Base-by-base conservation (phyloP, 495 filamentous ascomycete genomes). In the Aspergillus cavernicola region DNA sequence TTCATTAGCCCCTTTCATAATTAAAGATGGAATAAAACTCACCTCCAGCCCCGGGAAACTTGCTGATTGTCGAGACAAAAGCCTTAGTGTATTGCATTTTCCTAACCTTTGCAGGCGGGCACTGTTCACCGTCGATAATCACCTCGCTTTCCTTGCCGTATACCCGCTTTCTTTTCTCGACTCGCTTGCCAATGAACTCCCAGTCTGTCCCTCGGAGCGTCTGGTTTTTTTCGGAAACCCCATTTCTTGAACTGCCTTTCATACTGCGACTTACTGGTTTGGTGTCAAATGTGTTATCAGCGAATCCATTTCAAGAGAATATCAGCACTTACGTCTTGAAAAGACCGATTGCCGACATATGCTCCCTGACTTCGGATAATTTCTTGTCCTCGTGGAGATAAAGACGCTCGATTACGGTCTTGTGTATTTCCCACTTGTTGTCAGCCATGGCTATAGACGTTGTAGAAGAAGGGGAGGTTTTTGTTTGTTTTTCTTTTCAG, bases 351-450 rank as follows among this genome's bases (percentile, higher is more conserved):
- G 61, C 52, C 37, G 66, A 44, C 74, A 75, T 74, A 50, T 67
- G 38, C 24, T 63, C 58, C 66, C 69, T 75, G 4, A 73, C 69
- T 37, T 72, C 63, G 24, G 61, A 60, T 31, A 77, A 60, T 8
- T 66, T 66, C 55, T 56, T 62, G 16, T 71, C 66, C 48, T 74
- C 61, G 41, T 71, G 60, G 36, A 69, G 60, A 43, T 77, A 69
- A 4, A 72, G 66, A 26, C 61, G 60, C 50, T 66, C 60, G 22
- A 73, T 66, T 29, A 53, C 49, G 0, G 6, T 15, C 36, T 45
- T 48, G 42, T 48, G 40, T 12, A 35, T 33, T 48, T 53, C 55
- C 55, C 55, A 58, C 8, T 31, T 16, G 1, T n/a, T 18, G 24
- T 58, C 24, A 3, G 40, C 55, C 55, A 58, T 58, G 50, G 42